Conservation (phyloP, 768 basidiomycete species). For the Boletus insuetus region DNA sequence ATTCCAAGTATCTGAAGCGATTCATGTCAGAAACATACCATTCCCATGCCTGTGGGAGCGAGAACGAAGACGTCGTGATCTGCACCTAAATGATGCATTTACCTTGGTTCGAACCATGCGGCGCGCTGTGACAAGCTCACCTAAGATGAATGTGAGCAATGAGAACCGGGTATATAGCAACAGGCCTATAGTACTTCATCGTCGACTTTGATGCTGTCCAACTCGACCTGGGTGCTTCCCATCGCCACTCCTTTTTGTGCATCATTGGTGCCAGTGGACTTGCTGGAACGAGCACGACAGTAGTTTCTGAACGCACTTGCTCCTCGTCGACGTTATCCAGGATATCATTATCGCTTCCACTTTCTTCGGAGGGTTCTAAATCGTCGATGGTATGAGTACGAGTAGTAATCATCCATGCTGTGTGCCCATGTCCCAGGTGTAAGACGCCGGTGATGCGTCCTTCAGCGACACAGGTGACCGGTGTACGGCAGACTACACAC, state of each 20-base stretch:
- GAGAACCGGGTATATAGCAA: not conserved
- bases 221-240: conserved; percentile 1
- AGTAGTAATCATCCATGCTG: no score
- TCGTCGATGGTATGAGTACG: no score
- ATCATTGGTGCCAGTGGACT: conserved; percentile 13
- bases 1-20: not conserved
- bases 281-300: conserved; percentile 16
- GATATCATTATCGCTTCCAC: conserved; percentile 20
- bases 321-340: conserved; percentile 25
- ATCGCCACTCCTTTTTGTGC: not conserved
- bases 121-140: no score
- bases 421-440: no score
- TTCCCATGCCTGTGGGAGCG: conserved; percentile 88
- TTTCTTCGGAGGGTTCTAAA: conserved; percentile 1
- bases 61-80: conserved; percentile 79
- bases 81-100: not conserved
- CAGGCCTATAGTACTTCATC: conserved; percentile 15
- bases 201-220: not conserved
- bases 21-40: conserved; percentile 41
- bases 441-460: no score
- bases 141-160: no score
- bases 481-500: no score
- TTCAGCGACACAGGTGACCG: no score
- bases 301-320: not conserved
- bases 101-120: not conserved